phyloP scores from a whole-genome alignment of 441 rosid genomes.

The Monsonia emarginata region DNA sequence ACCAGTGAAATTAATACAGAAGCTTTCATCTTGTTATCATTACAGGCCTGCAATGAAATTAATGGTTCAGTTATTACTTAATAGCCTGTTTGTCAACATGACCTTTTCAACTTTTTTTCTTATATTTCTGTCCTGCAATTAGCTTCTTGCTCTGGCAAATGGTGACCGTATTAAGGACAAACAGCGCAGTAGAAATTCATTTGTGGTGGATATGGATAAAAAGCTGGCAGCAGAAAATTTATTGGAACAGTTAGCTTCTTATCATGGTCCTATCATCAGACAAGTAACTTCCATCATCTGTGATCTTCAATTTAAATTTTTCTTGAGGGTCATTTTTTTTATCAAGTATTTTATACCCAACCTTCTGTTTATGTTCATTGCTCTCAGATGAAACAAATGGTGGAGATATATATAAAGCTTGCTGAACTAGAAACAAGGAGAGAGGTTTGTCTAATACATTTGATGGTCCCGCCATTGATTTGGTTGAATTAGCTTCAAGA shows the following conservation, averaged over 20 bases:
- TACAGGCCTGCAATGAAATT: constrained; percentile 3
- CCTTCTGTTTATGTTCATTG: constrained; percentile 2
- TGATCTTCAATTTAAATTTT: constrained; percentile 12
- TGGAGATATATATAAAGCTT: constrained; percentile 87
- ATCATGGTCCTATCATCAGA: constrained; percentile 70
- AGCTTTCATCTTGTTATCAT: constrained; percentile 5
- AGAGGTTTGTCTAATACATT: constrained; percentile 52
- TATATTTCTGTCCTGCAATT: constrained; percentile 18
- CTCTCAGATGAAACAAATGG: constrained; percentile 82
- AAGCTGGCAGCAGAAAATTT: constrained; percentile 81
- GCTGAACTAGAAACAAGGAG: constrained; percentile 94
- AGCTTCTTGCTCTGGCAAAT: constrained; percentile 94
- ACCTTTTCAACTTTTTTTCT: neutral
- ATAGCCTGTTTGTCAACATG: neutral
- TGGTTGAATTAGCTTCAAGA: neutral
- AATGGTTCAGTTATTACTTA: neutral
- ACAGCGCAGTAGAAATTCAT: constrained; percentile 85
- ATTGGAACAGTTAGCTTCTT: constrained; percentile 52
- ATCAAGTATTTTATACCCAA: constrained; percentile 10
- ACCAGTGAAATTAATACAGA: constrained; percentile 5
- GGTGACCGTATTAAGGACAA: constrained; percentile 96
- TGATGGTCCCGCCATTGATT: neutral
- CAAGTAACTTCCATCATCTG: constrained; percentile 39
- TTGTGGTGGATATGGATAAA: constrained; percentile 86
- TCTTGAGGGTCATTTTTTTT: constrained; percentile 2